A percentile compares a stretch with the other conserved stretches of the same genome.
Evolutionary conservation across 2,329 filamentous ascomycete genomes (phyloP).

Genomic region (Mycosphaerelloides madeirae): DNA sequence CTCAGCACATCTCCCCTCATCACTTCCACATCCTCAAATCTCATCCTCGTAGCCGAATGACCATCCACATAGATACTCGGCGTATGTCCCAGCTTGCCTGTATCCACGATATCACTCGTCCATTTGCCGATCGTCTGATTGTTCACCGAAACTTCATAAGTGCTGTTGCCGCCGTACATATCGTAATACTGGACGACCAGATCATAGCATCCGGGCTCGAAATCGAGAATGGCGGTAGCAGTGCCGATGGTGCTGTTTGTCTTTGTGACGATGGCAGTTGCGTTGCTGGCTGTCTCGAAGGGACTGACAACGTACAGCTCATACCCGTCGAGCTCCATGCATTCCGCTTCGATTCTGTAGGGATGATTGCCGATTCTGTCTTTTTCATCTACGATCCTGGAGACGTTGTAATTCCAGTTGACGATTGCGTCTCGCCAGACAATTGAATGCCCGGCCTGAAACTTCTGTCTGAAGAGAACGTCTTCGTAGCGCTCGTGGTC

Average conservation of each 20-base stretch:
- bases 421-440: conserved; percentile 66
- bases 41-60: conserved; percentile 60
- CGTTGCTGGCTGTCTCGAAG: conserved; percentile 56
- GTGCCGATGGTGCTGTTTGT: conserved; percentile 50
- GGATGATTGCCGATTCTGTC: conserved; percentile 57
- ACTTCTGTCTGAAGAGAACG: conserved; percentile 55
- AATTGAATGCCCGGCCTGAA: conserved; percentile 64
- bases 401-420: conserved; percentile 59
- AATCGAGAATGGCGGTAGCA: conserved; percentile 45
- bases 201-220: conserved; percentile 54
- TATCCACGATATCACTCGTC: conserved; percentile 39
- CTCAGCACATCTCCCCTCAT: conserved; percentile 50
- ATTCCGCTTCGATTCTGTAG: conserved; percentile 65
- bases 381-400: conserved; percentile 54
- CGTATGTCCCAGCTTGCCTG: conserved; percentile 56
- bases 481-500: conserved; percentile 58
- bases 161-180: conserved; percentile 53
- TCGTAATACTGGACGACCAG: conserved; percentile 65
- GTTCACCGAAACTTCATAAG: conserved; percentile 54
- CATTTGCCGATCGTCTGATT: conserved; percentile 52
- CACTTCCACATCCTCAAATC: conserved; percentile 50
- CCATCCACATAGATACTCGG: conserved; percentile 58
- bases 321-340: conserved; percentile 59
- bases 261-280: conserved; percentile 52
- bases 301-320: conserved; percentile 50